Evolutionary conservation across 2,329 filamentous ascomycete species (phyloP), one percentile per base, ranked within the genome.

Genomic region (Pseudopithomyces maydicus): DNA sequence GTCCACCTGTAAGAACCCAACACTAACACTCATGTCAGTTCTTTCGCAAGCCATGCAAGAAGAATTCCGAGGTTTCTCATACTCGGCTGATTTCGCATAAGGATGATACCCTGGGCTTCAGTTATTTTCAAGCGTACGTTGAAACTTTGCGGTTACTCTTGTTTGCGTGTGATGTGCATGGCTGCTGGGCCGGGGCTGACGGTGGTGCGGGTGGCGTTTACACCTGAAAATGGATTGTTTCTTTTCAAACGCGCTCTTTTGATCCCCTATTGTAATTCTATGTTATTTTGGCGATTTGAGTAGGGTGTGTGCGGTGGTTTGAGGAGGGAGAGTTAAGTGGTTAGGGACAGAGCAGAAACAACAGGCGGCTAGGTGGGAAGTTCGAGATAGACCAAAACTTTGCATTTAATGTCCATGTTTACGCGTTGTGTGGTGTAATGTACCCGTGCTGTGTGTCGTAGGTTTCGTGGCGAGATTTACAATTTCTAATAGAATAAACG

Each of bases 11-110:
- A 58, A 52, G 65, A 54, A 38, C 47, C 42, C 33, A 66, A 55
- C 65, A 59, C 60, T 61, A 59, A 55, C 57, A 51, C 44, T 7
- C 38, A 10, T 23, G 12, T 14, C 66, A 97, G 95, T 99, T 43
- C 85, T 99, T 62, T 96, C 94, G 26, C 95, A 98, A 82, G 92
- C 92, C 42, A 98, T 98, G 93, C 95, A 99, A 81, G 95, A 99
- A 81, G 93, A 99, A 77, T 99, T 99, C 89, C 88, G 95, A 57
- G 95, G 95, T 65, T 99, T 99, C 82, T 98, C 94, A 23, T 99
- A 99, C 79, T 95, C 91, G 51, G 91, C 91, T 58, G 92, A 97
- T 77, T 96, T 96, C 79, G 89, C 90, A 51, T 77, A 69, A 68
- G 56, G 47, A 59, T 57, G 59, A 68, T 66, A 68, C 63, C 63